Evolutionary conservation across 129 eudicot species (phyloP).

Genomic region (Flaveria robusta): DNA sequence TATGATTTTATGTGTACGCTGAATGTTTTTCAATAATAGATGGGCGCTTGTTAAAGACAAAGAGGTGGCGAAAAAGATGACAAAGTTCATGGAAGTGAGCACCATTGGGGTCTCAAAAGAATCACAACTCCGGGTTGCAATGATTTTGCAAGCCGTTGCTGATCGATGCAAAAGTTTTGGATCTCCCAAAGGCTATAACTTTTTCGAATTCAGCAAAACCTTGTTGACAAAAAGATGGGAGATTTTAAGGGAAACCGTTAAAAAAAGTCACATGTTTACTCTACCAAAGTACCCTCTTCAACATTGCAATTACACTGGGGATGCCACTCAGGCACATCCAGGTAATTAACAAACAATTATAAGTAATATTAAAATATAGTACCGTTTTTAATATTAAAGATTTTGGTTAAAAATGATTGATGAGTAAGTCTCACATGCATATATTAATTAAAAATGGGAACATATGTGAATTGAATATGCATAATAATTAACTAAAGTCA

Average conservation of each 20-base stretch:
- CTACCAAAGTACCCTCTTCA: conserved; percentile 53
- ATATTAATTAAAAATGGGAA: background rate
- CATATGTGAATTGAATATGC: background rate
- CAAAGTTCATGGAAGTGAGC: conserved; percentile 55
- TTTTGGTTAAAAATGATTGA: background rate
- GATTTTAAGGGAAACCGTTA: conserved; percentile 51
- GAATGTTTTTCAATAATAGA: conserved; percentile 30
- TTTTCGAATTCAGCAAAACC: conserved; percentile 45
- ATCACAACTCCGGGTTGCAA: conserved; percentile 77
- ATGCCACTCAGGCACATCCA: conserved; percentile 53
- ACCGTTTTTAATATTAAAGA: background rate
- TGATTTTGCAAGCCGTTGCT: conserved; percentile 55
- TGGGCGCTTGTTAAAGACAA: conserved; percentile 93
- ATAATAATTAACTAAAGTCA: background rate
- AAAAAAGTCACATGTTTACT: conserved; percentile 33
- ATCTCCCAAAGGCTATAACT: conserved; percentile 36
- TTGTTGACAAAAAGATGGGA: conserved; percentile 74
- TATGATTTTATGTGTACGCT: background rate
- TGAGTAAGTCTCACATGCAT: background rate
- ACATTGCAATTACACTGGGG: conserved; percentile 56
- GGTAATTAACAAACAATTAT: conserved; percentile 51
- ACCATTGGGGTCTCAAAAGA: conserved; percentile 89
- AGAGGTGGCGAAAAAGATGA: conserved; percentile 72
- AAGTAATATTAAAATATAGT: background rate
- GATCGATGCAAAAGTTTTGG: conserved; percentile 51